phyloP scores from a whole-genome alignment of 2,329 filamentous ascomycete species.

The Sphaerulina musiva region DNA sequence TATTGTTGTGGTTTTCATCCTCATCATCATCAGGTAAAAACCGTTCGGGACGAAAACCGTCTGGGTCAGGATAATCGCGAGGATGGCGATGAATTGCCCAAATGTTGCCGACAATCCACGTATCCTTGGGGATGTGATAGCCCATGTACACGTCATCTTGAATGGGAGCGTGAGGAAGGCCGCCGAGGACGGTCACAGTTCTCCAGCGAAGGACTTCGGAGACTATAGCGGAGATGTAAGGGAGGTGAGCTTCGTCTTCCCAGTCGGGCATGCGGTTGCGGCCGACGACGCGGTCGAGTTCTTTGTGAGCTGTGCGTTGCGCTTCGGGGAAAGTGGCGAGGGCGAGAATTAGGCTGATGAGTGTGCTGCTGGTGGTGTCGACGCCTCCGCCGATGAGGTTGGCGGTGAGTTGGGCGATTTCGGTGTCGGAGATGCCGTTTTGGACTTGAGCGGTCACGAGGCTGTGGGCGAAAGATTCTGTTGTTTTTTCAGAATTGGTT shows the following conservation, averaged over 20 bases:
- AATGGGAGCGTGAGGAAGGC: slow-evolving; percentile 35
- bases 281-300: slow-evolving; percentile 27
- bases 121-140: slow-evolving; percentile 10
- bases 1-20: no score
- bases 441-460: not conserved
- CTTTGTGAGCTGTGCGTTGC: slow-evolving; percentile 20
- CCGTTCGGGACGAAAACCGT: slow-evolving; percentile 9
- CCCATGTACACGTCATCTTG: slow-evolving; percentile 20
- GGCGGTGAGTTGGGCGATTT: not conserved
- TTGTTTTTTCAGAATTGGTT: not conserved
- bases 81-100: slow-evolving; percentile 9
- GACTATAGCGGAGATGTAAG: slow-evolving; percentile 28
- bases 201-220: slow-evolving; percentile 33
- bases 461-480: not conserved
- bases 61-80: slow-evolving; percentile 8
- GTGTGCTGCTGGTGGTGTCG: slow-evolving; percentile 5
- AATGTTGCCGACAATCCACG: slow-evolving; percentile 2
- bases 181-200: slow-evolving; percentile 11
- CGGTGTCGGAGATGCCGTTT: not conserved
- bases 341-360: slow-evolving; percentile 8
- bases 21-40: slow-evolving; percentile 3
- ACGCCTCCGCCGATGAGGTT: slow-evolving; percentile 6
- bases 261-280: slow-evolving; percentile 22
- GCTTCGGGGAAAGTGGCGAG: not conserved
- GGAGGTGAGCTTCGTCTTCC: slow-evolving; percentile 23